Base-by-base conservation (phyloP, 345 rosid genomes). In the Melaleuca alternifolia region DNA sequence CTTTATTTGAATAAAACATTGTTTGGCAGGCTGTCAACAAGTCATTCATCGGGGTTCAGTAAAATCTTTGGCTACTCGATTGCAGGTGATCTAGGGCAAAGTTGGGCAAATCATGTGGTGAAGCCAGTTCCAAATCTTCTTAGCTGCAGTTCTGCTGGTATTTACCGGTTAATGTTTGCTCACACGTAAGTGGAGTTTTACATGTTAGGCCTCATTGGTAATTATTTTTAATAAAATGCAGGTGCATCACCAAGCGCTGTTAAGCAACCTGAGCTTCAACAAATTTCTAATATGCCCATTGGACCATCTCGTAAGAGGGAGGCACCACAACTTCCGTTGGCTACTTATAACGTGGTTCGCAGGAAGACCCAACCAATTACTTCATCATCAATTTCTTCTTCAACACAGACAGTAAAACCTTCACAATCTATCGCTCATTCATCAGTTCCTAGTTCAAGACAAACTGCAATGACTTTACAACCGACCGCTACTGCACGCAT, bases 301-400 rank as follows among this genome's bases (percentile, higher is more conserved):
- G 54, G 85, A 82, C 82, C 83, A 76, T 89, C 90, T 88, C 83
- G 20, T 57, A 88, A 85, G 87, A 91, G 91, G 85, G 57, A 46
- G 54, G 62, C 76, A 28, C 7, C 75, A 30, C 82, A 82, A 48
- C 28, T 65, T 12, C 82, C 76, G 14, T n/a, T 76, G 5, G 81
- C 41, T 65, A 56, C 57, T 88, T 51, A 86, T 10, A 76, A 62
- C 46, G 82, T 82, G 71, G 82, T 28, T 62, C 50, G 44, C 79
- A 87, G 85, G 82, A 88, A 37, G 86, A 37, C 26, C 24, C 85
- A 84, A 75, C 46, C 85, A 28, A 54, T 61, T 59, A 85, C 44
- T 53, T 46, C 13, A 59, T 85, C 44, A 37, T 54, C 85, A 82
- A 21, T 50, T 83, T 85, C 21, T 46, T 54, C 44, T 53, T 57